These are phyloP conservation scores for Alternaria panax DNA, from an alignment of 2,329 filamentous ascomycete genomes.

Conservation along the genomic window DNA sequence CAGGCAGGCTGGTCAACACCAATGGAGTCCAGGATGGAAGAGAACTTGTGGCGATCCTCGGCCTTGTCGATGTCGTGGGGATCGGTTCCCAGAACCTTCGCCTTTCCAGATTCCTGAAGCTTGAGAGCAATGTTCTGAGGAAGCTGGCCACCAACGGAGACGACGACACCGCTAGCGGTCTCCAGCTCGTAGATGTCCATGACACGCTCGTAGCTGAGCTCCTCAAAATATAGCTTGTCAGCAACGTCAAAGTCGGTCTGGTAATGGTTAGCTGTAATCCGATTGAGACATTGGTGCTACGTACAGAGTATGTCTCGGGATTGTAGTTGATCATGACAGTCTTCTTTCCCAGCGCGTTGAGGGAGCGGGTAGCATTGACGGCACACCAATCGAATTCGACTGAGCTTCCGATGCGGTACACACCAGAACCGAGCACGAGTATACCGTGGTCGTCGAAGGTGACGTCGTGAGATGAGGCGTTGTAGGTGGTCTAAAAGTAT, in stretches of 20 bases:
- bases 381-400: conserved; percentile 99
- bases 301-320: conserved; percentile 49
- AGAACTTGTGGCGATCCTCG: conserved; percentile 98
- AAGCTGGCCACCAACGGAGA: conserved; percentile 94
- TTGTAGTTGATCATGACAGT: conserved; percentile 88
- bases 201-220: conserved; percentile 94
- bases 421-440: conserved; percentile 89
- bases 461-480: conserved; percentile 91
- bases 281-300: conserved; percentile 32
- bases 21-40: conserved; percentile 94
- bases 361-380: conserved; percentile 83
- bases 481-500: conserved; percentile 90
- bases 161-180: conserved; percentile 82
- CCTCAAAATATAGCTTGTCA: conserved; percentile 95
- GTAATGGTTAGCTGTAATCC: conserved; percentile 18
- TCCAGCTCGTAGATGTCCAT: conserved; percentile 99
- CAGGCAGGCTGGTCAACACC: conserved; percentile 96
- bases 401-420: conserved; percentile 96
- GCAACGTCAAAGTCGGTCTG: conserved; percentile 85
- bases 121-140: conserved; percentile 97
- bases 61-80: conserved; percentile 96
- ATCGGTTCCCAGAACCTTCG: conserved; percentile 90
- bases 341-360: conserved; percentile 90
- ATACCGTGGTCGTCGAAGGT: conserved; percentile 91
- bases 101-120: conserved; percentile 88